phyloP scores from a whole-genome alignment of 192 early-diverging fungal species.

The Coemansia sp. region DNA sequence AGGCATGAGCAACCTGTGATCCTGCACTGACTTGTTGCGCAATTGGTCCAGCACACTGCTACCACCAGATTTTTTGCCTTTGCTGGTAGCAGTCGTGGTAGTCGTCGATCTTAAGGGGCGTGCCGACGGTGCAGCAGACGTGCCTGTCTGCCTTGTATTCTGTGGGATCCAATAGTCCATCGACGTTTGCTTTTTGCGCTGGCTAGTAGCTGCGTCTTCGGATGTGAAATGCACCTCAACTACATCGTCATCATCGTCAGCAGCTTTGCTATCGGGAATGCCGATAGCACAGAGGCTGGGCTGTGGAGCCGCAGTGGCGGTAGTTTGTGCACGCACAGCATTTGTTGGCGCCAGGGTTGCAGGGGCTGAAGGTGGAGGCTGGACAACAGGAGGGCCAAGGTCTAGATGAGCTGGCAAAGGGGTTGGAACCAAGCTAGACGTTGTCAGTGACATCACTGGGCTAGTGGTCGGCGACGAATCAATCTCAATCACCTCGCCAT shows the following conservation, averaged over 20 bases:
- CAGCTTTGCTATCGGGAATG: neutral
- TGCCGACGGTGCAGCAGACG: neutral
- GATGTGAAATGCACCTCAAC: constrained; percentile 15
- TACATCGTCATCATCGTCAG: neutral
- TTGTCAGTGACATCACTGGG: neutral
- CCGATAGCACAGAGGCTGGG: neutral
- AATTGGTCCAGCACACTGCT: constrained; percentile 12
- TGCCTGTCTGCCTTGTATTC: neutral
- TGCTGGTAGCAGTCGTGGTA: neutral
- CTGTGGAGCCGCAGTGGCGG: neutral
- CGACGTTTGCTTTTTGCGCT: constrained; percentile 24
- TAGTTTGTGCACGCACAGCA: neutral
- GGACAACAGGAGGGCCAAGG: neutral
- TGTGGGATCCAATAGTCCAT: constrained; percentile 33
- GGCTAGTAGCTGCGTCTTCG: neutral
- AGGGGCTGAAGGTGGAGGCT: neutral
- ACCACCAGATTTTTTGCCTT: constrained; percentile 6
- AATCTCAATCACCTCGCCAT: neutral
- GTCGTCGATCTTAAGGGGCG: neutral
- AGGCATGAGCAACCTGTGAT: constrained; percentile 7
- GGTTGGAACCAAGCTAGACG: neutral
- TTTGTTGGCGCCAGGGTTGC: neutral
- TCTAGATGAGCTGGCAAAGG: neutral
- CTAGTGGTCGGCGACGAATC: neutral
- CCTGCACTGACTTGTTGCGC: constrained; percentile 21